These are phyloP conservation scores for Aspergillus sp. DNA, from an alignment of 2,329 filamentous ascomycete species.

Conservation along the genomic window DNA sequence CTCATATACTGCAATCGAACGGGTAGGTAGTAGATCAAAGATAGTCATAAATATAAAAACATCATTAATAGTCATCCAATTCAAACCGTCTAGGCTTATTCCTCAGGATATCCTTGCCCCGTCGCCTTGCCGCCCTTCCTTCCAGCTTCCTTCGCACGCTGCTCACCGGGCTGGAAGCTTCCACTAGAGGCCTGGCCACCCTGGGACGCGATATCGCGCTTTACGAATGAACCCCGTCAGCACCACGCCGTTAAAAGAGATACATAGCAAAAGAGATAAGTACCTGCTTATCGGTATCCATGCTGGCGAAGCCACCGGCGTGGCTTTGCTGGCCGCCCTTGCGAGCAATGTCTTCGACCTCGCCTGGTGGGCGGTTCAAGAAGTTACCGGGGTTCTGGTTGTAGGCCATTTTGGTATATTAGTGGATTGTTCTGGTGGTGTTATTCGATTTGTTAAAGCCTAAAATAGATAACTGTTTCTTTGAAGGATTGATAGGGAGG, in stretches of 20 bases:
- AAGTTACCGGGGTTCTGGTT: conserved; percentile 42
- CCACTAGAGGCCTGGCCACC: conserved; percentile 56
- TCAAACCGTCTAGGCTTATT: background rate
- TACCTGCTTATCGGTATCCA: conserved; percentile 34
- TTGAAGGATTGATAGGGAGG: background rate
- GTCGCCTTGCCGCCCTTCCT: conserved; percentile 50
- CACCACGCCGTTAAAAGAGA: background rate
- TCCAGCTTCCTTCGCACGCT: conserved; percentile 55
- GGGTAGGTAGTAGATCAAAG: background rate
- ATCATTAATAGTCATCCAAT: background rate
- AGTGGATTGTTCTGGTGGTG: too few species aligned
- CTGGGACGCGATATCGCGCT: conserved; percentile 57
- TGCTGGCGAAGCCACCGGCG: conserved; percentile 28
- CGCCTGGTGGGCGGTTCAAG: conserved; percentile 45
- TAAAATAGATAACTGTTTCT: too few species aligned
- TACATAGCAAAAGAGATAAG: background rate
- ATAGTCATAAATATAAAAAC: background rate
- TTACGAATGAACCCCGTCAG: background rate
- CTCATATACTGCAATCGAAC: background rate
- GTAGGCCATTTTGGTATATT: conserved; percentile 13
- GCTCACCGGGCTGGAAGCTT: conserved; percentile 55
- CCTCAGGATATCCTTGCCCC: conserved; percentile 6
- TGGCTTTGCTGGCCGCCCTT: conserved; percentile 37
- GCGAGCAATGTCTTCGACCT: conserved; percentile 44
- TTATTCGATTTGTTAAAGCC: background rate